Conservation (phyloP, 257 asterid species). For the Nicotiana paniculata region DNA sequence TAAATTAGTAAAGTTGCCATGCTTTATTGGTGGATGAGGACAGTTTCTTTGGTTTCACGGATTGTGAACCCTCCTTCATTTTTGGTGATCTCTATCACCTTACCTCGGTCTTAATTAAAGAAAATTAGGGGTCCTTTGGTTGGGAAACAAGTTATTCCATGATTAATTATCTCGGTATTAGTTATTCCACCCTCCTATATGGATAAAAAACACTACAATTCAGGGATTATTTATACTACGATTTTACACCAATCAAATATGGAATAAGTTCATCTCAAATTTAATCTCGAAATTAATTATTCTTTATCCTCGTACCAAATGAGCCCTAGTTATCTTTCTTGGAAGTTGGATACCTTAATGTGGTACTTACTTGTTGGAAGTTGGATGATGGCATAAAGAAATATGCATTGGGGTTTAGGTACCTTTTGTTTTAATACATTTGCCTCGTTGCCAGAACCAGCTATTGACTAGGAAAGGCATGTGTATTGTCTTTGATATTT, state of each 20-base stretch:
- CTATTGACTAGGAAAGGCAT: neutral
- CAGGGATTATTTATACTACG: too few relatives aligned
- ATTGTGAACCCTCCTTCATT: neutral
- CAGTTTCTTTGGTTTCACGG: neutral
- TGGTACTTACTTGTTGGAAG: slow-evolving; percentile 12
- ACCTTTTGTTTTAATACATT: neutral
- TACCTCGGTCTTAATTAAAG: neutral
- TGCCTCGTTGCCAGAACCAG: neutral
- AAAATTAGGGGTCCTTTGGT: neutral
- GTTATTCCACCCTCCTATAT: too few relatives aligned
- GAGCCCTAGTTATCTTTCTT: neutral
- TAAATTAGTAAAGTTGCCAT: neutral
- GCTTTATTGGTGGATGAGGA: neutral
- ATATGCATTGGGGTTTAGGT: slow-evolving; percentile 10
- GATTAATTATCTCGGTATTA: too few relatives aligned
- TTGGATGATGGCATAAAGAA: neutral
- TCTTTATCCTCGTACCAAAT: too few relatives aligned
- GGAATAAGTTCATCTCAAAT: too few relatives aligned
- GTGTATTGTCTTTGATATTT: neutral
- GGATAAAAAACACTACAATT: too few relatives aligned
- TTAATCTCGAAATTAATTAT: too few relatives aligned
- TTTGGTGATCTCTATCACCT: slow-evolving; percentile 1
- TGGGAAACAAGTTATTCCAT: too few relatives aligned
- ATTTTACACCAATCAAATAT: too few relatives aligned
- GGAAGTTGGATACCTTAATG: slow-evolving; percentile 18